A percentile compares a stretch with the other conserved stretches of the same genome.
These are phyloP conservation scores for Emericellopsis terricola DNA, from an alignment of 495 filamentous ascomycete genomes.

Conservation along the genomic window DNA sequence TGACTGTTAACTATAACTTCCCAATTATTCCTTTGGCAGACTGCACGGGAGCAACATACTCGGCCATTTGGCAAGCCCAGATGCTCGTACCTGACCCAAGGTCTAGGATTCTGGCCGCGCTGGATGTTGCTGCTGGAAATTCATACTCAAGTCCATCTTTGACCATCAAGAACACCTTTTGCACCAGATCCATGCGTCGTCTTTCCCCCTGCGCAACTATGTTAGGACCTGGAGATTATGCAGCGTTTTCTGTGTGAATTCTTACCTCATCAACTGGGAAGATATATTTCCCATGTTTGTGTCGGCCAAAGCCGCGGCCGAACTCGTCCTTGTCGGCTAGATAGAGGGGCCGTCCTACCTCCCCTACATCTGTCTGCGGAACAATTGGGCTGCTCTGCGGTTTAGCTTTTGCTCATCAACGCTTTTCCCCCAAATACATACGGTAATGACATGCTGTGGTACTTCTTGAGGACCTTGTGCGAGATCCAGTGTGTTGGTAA, in stretches of 20 bases:
- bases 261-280: constrained; percentile 3
- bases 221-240: neutral
- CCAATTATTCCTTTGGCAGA: neutral
- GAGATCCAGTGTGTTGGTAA: too few relatives aligned
- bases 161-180: constrained; percentile 54
- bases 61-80: constrained; percentile 77
- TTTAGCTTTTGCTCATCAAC: too few relatives aligned
- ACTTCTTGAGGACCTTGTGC: too few relatives aligned
- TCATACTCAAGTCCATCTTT: constrained; percentile 31
- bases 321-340: too few relatives aligned
- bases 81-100: constrained; percentile 82
- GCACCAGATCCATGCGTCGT: constrained; percentile 62
- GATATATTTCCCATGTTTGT: neutral
- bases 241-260: neutral
- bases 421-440: too few relatives aligned
- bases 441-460: too few relatives aligned
- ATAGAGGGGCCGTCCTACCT: too few relatives aligned
- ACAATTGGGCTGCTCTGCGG: too few relatives aligned
- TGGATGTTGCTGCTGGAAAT: constrained; percentile 6
- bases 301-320: constrained; percentile 1
- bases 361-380: too few relatives aligned
- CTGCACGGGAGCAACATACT: constrained; percentile 27
- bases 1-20: neutral
- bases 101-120: constrained; percentile 46
- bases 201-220: constrained; percentile 33